Base-by-base conservation (phyloP, 2,329 filamentous ascomycete species). In the Purpureocillium lavendulum region DNA sequence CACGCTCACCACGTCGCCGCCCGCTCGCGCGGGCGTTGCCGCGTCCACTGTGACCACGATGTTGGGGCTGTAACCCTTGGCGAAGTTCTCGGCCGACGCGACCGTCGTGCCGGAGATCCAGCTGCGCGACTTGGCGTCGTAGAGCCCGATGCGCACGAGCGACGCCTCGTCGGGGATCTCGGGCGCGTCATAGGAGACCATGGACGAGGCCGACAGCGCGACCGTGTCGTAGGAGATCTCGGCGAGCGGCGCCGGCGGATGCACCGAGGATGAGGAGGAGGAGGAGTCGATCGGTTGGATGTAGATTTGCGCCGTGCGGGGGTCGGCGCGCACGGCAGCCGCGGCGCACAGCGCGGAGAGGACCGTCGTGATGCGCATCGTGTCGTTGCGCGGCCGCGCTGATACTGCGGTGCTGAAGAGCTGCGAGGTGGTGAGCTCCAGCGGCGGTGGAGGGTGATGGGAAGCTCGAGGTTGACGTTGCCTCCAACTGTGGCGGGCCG, bases 141-240 rank as follows among this genome's bases (percentile, higher is more conserved):
- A 82, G 44, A 75, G 52, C 30, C 78, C 79, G 36, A 82, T 60
- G 45, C 77, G 74, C 38, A 81, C 64, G 9, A 77, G 67, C n/a
- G 54, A 49, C 5, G 64, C 55, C 7, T 61, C 58, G 4, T 66
- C 60, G 15, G 66, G 61, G 8, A 76, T 54, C 34, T 75, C 70
- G 31, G 77, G 77, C 2, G 70, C 65, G 44, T 80, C 73, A 61
- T 76, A 82, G 24, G 68, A 66, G 34, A 66, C 45, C 26, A 82
- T 55, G 28, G 68, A 62, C 29, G 72, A 62, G n/a, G 62, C 59
- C 31, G 59, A 56, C 30, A 63, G 55, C 3, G 64, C 54, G n/a
- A 60, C 56, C 21, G 63, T 53, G 53, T 78, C 69, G 65, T 75
- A 80, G 43, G 66, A 60, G 43, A 82, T 60, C 45, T 75, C 69